Evolutionary conservation across 2,329 filamentous ascomycete species (phyloP).

Genomic region (Phaeomoniella chlamydospora): DNA sequence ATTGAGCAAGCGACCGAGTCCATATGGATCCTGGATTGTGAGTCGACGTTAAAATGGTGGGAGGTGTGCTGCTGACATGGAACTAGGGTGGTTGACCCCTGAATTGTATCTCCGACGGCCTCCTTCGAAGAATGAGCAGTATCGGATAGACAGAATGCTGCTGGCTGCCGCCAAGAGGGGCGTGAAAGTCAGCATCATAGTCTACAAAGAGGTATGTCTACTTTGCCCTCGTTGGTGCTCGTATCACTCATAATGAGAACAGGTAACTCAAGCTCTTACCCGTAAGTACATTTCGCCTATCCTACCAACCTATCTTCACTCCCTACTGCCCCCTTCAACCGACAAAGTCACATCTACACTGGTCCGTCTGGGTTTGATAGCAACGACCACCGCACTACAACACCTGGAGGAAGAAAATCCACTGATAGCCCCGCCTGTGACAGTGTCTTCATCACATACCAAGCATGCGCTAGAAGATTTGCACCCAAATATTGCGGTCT

Average conservation of each 20-base stretch:
- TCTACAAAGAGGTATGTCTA: constrained; percentile 67
- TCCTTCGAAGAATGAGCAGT: constrained; percentile 66
- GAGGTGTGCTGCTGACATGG: no score
- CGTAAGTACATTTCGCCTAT: constrained; percentile 42
- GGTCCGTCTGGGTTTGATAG: constrained; percentile 23
- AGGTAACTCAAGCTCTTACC: constrained; percentile 61
- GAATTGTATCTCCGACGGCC: constrained; percentile 73
- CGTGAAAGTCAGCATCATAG: constrained; percentile 71
- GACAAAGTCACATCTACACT: constrained; percentile 25
- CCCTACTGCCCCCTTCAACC: constrained; percentile 23
- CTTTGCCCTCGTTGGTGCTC: neutral
- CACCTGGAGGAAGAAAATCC: constrained; percentile 27
- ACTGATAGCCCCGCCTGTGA: constrained; percentile 26
- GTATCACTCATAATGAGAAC: no score
- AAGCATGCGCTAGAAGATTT: constrained; percentile 63
- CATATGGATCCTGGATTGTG: constrained; percentile 67
- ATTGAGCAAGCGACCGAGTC: constrained; percentile 59
- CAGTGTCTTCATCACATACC: constrained; percentile 57
- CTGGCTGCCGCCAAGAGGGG: constrained; percentile 69
- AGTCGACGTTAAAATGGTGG: constrained; percentile 5
- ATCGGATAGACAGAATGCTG: constrained; percentile 72
- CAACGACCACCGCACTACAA: constrained; percentile 30
- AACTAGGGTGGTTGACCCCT: constrained; percentile 58
- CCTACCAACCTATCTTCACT: constrained; percentile 27
- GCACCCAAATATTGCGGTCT: constrained; percentile 75